Evolutionary conservation across 208 protist species (phyloP), one percentile per base, ranked within the genome.

Genomic region (Trypanosoma grayi): DNA sequence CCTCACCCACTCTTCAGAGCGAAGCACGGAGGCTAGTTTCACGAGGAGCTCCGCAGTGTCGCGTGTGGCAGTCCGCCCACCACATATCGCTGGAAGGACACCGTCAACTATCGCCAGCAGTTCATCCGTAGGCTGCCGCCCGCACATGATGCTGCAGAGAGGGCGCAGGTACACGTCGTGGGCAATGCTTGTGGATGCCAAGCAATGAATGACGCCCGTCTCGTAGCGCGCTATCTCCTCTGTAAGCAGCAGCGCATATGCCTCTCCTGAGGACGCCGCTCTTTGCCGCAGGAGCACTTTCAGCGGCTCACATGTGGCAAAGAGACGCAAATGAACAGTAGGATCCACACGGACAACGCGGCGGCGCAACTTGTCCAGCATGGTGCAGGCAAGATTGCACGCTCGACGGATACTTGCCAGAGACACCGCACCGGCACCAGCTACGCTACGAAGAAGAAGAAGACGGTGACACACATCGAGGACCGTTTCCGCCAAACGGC

Each of bases 381-480:
- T 28, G 20, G 4, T 20, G 34, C 27, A 58, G 22, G 50, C 20
- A 52, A 66, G 50, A 14, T 52, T 10, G 51, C 60, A 57, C 8
- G 37, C 27, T n/a, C 44, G 10, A 28, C 20, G 20, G 43, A 62
- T 5, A 18, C 2, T 31, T 33, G 25, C 14, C 16, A n/a, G 24
- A 2, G 16, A 31, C 13, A 9, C 27, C 39, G 0, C 33, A 37
- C 33, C 22, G 2, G 0, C 20, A 43, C 53, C 16, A 24, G 4
- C 13, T 27, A 28, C 25, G n/a, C 28, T 14, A 39, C 5, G 14
- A 57, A 59, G 20, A 7, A 57, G 20, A n/a, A 59, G n/a, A 43
- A 52, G n/a, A 62, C 33, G 44, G 33, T 53, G 22, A 40, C 44
- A 53, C 8, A 62, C 37, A 53, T 30, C n/a, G 40, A 62, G 28